These are phyloP conservation scores for Purpureocillium takamizusanense DNA, from an alignment of 2,329 filamentous ascomycete species.

Conservation along the genomic window DNA sequence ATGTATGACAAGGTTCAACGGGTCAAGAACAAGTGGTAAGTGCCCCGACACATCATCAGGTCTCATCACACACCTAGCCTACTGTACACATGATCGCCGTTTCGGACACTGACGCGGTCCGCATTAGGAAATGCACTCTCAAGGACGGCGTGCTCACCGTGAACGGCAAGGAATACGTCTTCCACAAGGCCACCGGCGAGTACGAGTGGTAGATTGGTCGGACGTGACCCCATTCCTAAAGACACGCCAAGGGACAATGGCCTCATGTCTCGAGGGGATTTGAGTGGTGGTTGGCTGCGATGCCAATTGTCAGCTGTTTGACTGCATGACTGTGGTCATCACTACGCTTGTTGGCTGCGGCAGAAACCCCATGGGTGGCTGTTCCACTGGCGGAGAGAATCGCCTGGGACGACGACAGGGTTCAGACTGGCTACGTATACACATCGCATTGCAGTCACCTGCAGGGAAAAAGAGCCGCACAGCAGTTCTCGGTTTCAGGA, in stretches of 20 bases:
- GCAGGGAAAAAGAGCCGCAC: no score
- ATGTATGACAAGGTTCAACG: constrained; percentile 99
- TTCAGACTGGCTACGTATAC: no score
- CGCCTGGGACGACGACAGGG: no score
- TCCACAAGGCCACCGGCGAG: constrained; percentile 94
- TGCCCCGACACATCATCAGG: constrained; percentile 6
- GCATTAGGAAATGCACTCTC: constrained; percentile 81
- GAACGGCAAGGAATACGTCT: constrained; percentile 91
- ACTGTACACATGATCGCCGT: background rate
- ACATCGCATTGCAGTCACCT: no score
- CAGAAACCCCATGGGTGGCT: no score
- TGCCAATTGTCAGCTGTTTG: no score
- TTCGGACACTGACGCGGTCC: constrained; percentile 10
- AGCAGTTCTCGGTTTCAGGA: no score
- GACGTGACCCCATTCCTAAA: background rate
- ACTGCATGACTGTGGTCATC: no score
- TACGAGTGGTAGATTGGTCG: constrained; percentile 74
- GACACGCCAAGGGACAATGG: background rate
- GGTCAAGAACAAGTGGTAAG: constrained; percentile 94
- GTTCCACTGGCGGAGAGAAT: no score
- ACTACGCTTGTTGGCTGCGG: no score
- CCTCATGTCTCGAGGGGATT: background rate
- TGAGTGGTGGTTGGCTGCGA: no score
- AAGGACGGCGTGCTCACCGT: constrained; percentile 94
- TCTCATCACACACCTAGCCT: background rate